These are phyloP conservation scores for Neurospora africana DNA, from an alignment of 495 filamentous ascomycete species.

Conservation along the genomic window DNA sequence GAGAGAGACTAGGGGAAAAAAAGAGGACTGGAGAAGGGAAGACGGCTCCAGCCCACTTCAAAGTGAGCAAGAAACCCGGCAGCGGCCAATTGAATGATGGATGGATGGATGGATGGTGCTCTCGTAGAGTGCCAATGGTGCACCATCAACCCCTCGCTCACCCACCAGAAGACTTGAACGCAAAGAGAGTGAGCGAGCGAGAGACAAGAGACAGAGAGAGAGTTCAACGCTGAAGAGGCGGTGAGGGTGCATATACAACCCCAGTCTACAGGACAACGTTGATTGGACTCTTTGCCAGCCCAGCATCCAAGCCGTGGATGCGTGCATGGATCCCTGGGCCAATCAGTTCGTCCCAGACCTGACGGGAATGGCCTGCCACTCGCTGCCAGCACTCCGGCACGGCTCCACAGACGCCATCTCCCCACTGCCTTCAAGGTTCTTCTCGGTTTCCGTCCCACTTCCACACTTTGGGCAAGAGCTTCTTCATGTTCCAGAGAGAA, in stretches of 20 bases:
- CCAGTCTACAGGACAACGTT: slow-evolving; percentile 14
- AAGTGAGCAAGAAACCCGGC: background rate
- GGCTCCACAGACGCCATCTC: background rate
- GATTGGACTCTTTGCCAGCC: slow-evolving; percentile 17
- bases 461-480: background rate
- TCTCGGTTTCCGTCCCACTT: background rate
- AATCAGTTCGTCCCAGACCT: slow-evolving; percentile 10
- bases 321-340: slow-evolving; percentile 14
- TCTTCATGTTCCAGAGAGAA: background rate
- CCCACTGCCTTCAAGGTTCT: background rate
- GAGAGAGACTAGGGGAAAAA: background rate
- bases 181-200: background rate
- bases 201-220: background rate
- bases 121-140: background rate
- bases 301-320: slow-evolving; percentile 16
- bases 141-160: background rate
- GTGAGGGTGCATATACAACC: slow-evolving; percentile 26
- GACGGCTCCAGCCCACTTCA: background rate
- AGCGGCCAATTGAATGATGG: background rate
- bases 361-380: background rate
- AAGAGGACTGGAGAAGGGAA: background rate
- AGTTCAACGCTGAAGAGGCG: slow-evolving; percentile 24
- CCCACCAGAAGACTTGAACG: background rate
- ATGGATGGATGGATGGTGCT: background rate
- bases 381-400: background rate